Evolutionary conservation across 148 eudicot genomes (phyloP).

Genomic region (Salicornia ramosissima): DNA sequence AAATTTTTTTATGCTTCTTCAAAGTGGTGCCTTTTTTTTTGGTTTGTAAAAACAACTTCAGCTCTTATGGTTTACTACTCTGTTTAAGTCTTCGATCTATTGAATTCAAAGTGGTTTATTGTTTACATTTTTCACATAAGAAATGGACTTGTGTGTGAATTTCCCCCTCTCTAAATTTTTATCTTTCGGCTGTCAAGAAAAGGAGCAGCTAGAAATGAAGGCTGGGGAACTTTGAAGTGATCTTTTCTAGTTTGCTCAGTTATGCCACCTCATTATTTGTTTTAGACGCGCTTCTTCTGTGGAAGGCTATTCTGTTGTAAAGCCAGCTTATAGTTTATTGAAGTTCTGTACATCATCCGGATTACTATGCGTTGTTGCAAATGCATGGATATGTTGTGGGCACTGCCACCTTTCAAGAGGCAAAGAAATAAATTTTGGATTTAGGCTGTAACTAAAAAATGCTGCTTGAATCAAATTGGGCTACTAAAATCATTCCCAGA

Average conservation of each 20-base stretch:
- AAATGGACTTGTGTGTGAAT: background rate
- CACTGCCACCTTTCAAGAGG: conserved; percentile 8
- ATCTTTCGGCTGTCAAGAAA: background rate
- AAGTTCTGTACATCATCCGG: conserved; percentile 1
- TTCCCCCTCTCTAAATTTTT: background rate
- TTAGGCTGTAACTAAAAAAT: conserved; percentile 10
- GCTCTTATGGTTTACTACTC: background rate
- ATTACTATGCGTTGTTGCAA: background rate
- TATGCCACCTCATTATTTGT: background rate
- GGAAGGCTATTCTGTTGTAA: background rate
- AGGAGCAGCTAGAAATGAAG: background rate
- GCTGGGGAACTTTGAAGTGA: background rate
- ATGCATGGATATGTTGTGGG: background rate
- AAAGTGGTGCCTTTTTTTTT: conserved; percentile 1
- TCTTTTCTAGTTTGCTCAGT: background rate
- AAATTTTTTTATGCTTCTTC: background rate
- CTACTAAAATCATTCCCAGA: background rate
- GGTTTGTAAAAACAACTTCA: background rate
- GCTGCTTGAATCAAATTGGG: conserved; percentile 5
- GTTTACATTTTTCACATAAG: background rate
- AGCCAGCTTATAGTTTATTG: background rate
- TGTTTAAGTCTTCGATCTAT: background rate
- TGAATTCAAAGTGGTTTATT: background rate
- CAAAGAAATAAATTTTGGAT: background rate
- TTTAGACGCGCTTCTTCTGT: conserved; percentile 11